Percentiles rank a stretch among this genome's conserved stretches.
These are phyloP conservation scores for Trichoderma citrinoviride DNA, from an alignment of 2,329 filamentous ascomycete species.

Conservation along the genomic window DNA sequence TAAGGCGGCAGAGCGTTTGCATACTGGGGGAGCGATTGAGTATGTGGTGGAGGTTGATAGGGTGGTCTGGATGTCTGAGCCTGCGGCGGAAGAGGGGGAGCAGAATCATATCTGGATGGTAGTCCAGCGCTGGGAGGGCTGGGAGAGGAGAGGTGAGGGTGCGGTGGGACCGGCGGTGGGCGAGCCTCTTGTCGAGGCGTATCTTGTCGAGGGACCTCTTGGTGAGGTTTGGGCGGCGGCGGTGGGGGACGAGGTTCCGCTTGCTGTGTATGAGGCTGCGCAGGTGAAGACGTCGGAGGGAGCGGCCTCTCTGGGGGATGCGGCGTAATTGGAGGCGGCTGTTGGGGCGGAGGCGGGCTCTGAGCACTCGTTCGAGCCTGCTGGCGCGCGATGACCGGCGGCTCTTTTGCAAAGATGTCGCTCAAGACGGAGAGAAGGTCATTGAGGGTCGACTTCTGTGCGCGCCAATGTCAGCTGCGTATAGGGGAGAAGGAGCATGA, in stretches of 20 bases:
- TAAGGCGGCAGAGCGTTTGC: not conserved
- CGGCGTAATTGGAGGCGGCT: conserved; percentile 68
- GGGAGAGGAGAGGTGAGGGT: conserved; percentile 28
- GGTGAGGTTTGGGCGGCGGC: conserved; percentile 45
- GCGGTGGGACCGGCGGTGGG: conserved; percentile 29
- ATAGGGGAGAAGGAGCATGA: not conserved
- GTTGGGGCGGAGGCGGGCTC: conserved; percentile 31
- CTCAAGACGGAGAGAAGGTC: conserved; percentile 81
- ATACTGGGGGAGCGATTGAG: conserved; percentile 11
- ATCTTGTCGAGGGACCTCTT: conserved; percentile 21
- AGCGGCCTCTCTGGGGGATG: conserved; percentile 61
- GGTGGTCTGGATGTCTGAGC: not conserved
- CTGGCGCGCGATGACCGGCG: conserved; percentile 77
- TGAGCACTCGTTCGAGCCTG: conserved; percentile 44
- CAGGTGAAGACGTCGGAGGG: conserved; percentile 38
- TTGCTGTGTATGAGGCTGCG: conserved; percentile 35
- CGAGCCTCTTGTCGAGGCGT: not conserved
- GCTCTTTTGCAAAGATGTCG: conserved; percentile 91
- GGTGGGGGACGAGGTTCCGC: conserved; percentile 46
- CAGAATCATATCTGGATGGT: conserved; percentile 47
- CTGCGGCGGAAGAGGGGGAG: conserved; percentile 46
- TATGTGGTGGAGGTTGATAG: not conserved
- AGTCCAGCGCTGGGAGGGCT: conserved; percentile 24
- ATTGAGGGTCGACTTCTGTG: conserved; percentile 73
- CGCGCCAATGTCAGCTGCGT: conserved; percentile 14